Base-by-base conservation (phyloP, 1,284 basidiomycete species). In the Rhodotorula sp. region DNA sequence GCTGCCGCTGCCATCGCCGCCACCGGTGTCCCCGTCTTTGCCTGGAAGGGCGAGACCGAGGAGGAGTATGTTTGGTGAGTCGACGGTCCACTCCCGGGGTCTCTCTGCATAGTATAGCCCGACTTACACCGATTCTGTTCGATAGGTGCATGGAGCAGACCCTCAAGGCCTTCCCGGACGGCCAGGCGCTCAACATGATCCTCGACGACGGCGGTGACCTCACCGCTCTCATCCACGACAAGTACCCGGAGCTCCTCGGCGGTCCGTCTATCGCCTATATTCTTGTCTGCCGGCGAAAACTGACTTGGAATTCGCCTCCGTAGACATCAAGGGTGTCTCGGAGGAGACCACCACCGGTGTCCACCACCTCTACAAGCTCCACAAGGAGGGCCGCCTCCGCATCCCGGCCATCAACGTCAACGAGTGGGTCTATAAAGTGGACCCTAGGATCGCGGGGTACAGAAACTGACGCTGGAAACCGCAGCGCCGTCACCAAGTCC, bases 261-360 rank as follows among this genome's bases (percentile, higher is more conserved):
- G 89, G 91, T 89, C 74, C 73, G 83, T 73, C 48, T 30, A 6
- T 18, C 22, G 4, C 29, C 10, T 1, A 8, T 37, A n/a, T 55
- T 20, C 42, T 51, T 14, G 69, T 42, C 49, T 20, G 44, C 29
- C 29, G 4, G 56, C 33, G 56, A 59, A 45, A 26, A 60, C 55
- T 73, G 26, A 64, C 56, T 20, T 18, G 4, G 20, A 30, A 51
- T 29, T 57, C 26, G 26, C 22, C 17, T 20, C 54, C 54, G 20
- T 62, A 91, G 92, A 86, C 77, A 89, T 95, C 84, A 87, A 87
- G 68, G 96, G 95, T 85, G 84, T 99, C 75, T 99, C 95, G 64
- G 95, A 99, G 86, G 95, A 99, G 86, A 99, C 95, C 76, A 99
- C 95, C 77, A 99, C 95, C 74, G 96, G 96, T 87, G 95, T 99